phyloP scores from a whole-genome alignment of 495 filamentous ascomycete genomes.

The Penicillium mononematosum region DNA sequence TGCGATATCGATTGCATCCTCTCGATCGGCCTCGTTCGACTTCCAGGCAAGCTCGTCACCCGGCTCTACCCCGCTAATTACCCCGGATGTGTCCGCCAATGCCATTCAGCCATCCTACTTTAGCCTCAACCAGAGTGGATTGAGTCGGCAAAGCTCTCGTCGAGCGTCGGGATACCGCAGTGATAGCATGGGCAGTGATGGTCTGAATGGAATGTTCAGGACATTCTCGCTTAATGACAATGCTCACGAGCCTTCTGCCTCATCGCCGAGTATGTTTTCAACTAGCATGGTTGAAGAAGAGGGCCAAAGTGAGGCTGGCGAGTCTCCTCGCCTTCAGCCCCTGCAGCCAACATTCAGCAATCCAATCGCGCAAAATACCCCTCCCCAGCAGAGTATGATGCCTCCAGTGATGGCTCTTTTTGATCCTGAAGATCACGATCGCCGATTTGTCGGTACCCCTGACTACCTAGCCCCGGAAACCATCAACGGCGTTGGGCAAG shows the following conservation, averaged over 20 bases:
- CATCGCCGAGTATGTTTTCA: conserved; percentile 40
- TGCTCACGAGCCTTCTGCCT: conserved; percentile 28
- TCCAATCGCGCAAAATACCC: conserved; percentile 50
- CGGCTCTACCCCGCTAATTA: conserved; percentile 80
- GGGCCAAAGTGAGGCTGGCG: conserved; percentile 60
- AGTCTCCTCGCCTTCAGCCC: conserved; percentile 68
- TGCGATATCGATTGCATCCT: conserved; percentile 81
- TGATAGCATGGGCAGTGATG: conserved; percentile 87
- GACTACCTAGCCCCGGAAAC: conserved; percentile 98
- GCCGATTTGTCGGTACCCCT: conserved; percentile 93
- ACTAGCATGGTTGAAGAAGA: conserved; percentile 66
- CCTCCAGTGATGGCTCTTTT: conserved; percentile 95
- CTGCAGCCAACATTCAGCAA: conserved; percentile 62
- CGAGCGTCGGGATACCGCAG: conserved; percentile 85
- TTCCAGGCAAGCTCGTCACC: conserved; percentile 79
- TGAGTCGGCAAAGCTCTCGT: conserved; percentile 70
- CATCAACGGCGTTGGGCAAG: conserved; percentile 89
- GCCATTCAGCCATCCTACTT: conserved; percentile 90
- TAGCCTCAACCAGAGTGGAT: conserved; percentile 66
- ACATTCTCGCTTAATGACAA: conserved; percentile 76
- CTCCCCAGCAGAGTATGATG: conserved; percentile 77
- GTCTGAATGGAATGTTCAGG: conserved; percentile 77
- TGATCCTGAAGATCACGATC: conserved; percentile 89
- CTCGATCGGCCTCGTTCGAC: conserved; percentile 94
- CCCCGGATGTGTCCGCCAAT: conserved; percentile 67